phyloP scores from a whole-genome alignment of 1,284 basidiomycete species.

The Peniophora sp. region DNA sequence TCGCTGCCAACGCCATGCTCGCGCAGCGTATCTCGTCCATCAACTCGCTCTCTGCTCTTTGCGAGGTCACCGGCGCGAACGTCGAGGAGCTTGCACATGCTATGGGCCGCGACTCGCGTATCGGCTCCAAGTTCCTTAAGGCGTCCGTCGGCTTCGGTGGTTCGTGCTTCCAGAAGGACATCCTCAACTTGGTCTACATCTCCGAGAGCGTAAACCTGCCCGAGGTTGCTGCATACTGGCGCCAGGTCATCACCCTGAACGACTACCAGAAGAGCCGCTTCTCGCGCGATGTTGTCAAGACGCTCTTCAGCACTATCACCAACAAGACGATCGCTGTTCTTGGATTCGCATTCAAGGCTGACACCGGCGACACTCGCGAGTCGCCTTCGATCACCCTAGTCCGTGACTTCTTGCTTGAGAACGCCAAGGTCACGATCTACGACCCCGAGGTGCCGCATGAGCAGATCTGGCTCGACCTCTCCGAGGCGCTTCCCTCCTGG shows the following conservation, averaged over 20 bases:
- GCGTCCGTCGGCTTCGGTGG: constrained; percentile 96
- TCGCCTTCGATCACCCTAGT: constrained; percentile 94
- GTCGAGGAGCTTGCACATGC: constrained; percentile 97
- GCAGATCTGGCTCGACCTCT: constrained; percentile 73
- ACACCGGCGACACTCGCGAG: constrained; percentile 96
- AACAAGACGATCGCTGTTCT: constrained; percentile 95
- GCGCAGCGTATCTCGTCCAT: constrained; percentile 97
- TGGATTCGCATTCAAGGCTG: constrained; percentile 95
- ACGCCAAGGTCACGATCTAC: constrained; percentile 82
- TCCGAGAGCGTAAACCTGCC: constrained; percentile 91
- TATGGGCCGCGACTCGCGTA: constrained; percentile 87
- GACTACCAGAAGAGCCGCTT: constrained; percentile 93
- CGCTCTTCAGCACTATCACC: constrained; percentile 96
- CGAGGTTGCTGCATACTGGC: constrained; percentile 98
- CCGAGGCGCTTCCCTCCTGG: constrained; percentile 53
- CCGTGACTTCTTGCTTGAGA: constrained; percentile 89
- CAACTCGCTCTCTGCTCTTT: constrained; percentile 97
- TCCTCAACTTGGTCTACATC: constrained; percentile 97
- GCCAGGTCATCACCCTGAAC: constrained; percentile 91
- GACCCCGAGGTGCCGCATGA: constrained; percentile 79
- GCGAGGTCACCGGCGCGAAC: constrained; percentile 98
- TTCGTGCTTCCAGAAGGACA: constrained; percentile 99
- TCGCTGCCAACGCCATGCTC: constrained; percentile 98
- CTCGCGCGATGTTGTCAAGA: constrained; percentile 87
- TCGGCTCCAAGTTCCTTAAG: constrained; percentile 95